phyloP scores from a whole-genome alignment of 2,329 filamentous ascomycete species.

The Thelonectria rubi region DNA sequence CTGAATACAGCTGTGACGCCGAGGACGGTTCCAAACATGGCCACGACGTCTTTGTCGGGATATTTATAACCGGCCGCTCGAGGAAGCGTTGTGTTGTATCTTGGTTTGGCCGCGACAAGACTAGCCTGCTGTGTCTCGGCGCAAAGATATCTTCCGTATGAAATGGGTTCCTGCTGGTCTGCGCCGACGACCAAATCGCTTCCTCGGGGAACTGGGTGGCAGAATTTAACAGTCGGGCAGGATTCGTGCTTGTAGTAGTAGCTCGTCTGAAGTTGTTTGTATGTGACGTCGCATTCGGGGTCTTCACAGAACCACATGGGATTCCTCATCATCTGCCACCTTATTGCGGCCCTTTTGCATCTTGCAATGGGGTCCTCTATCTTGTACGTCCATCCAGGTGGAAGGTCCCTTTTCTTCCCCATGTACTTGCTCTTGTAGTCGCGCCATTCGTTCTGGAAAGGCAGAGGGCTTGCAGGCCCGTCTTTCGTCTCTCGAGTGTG shows the following conservation, averaged over 20 bases:
- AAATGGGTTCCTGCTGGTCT: not conserved
- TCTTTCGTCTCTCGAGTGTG: constrained; percentile 4
- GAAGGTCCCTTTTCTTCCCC: constrained; percentile 10
- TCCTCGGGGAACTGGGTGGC: constrained; percentile 10
- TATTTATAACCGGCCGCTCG: not conserved
- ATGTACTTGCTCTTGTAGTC: constrained; percentile 17
- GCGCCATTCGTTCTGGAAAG: constrained; percentile 24
- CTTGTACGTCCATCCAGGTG: constrained; percentile 1
- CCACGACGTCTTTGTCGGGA: not conserved
- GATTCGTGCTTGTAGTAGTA: constrained; percentile 19
- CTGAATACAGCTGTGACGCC: constrained; percentile 9
- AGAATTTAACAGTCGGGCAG: constrained; percentile 5
- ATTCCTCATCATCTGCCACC: no score
- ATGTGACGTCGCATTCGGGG: constrained; percentile 12
- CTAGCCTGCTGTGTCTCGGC: constrained; percentile 7
- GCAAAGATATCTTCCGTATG: constrained; percentile 17
- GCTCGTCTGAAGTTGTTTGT: constrained; percentile 5
- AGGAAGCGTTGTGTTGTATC: not conserved
- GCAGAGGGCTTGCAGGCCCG: not conserved
- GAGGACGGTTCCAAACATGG: constrained; percentile 15
- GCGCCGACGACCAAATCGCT: no score
- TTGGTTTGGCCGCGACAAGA: not conserved
- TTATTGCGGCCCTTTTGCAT: not conserved
- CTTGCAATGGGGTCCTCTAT: not conserved
- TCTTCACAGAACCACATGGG: no score